These are phyloP conservation scores for Arthrocladium fulminans DNA, from an alignment of 2,329 filamentous ascomycete species.

Conservation along the genomic window DNA sequence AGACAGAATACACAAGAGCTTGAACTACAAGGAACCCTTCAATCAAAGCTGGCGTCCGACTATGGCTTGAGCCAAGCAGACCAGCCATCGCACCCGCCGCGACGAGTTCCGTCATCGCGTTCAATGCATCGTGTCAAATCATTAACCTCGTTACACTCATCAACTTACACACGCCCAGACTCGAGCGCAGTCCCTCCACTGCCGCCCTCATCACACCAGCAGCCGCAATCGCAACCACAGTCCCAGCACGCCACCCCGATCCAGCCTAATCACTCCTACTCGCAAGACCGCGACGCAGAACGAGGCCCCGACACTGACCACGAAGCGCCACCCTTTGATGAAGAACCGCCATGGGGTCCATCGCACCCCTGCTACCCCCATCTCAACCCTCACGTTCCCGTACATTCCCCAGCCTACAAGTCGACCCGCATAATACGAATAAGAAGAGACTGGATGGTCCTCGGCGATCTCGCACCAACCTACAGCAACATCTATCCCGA, in stretches of 20 bases:
- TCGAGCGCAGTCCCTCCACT: constrained; percentile 4
- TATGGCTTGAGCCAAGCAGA: constrained; percentile 22
- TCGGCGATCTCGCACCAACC: constrained; percentile 81
- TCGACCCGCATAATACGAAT: constrained; percentile 86
- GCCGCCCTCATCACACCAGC: constrained; percentile 3
- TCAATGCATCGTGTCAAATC: constrained; percentile 31
- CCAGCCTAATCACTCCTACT: constrained; percentile 25
- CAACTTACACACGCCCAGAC: constrained; percentile 19
- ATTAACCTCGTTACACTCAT: constrained; percentile 33
- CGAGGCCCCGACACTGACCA: constrained; percentile 35
- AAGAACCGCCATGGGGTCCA: constrained; percentile 80
- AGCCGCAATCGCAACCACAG: background rate
- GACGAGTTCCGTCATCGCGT: constrained; percentile 18
- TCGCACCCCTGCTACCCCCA: constrained; percentile 92
- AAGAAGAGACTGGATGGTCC: constrained; percentile 79
- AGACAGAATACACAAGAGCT: constrained; percentile 14
- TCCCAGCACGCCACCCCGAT: constrained; percentile 21
- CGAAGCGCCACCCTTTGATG: constrained; percentile 42
- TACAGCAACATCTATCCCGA: constrained; percentile 96
- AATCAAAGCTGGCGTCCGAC: constrained; percentile 17
- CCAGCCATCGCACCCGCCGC: constrained; percentile 22
- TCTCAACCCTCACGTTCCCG: constrained; percentile 78
- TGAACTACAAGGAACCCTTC: constrained; percentile 11
- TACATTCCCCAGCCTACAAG: constrained; percentile 62
- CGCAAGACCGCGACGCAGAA: constrained; percentile 23